Evolutionary conservation across 495 filamentous ascomycete genomes (phyloP), one percentile per base, ranked within the genome.

Genomic region (Hyaloscypha hepaticicola): DNA sequence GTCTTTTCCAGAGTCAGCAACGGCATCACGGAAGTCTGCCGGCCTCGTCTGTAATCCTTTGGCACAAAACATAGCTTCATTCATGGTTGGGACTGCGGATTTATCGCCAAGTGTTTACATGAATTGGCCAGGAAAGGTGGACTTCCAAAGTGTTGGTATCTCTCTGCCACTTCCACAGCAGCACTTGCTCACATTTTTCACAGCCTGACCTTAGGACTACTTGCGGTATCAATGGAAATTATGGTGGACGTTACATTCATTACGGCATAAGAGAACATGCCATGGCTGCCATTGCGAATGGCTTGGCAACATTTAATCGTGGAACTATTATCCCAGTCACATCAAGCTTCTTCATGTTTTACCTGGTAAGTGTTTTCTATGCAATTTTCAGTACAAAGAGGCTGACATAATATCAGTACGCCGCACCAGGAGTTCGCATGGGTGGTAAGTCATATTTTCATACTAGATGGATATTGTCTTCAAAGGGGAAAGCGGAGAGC

Each of bases 41-140:
- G 83, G 81, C 6, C 69, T 82, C 1, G 77, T 85, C 5, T 81
- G 78, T 64, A 82, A 82, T 60, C 80, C 81, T 0, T 70, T 87
- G 19, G 78, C 78, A 2, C 66, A 78, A 33, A 72, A 79, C 7
- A 59, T 83, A 9, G 71, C 74, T 16, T 78, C 72, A 26, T 80
- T 87, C 69, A 83, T 87, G 79, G 80, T 85, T 25, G 84, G 83
- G 6, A 84, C 83, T 0, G 85, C 85, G 5, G 85, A 88, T 68
- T 73, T 88, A 21, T 79, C 82, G 0, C 82, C 83, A 7, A 85
- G 82, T 0, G 55, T 58, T 3, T 81, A 85, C 72, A 83, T 85
- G 80, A 77, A 75, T 45, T 86, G 79, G 79, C 74, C 78, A n/a
- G 79, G 71, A 22, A 82, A 82, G 66, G 71, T 78, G 5, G 82